phyloP scores from a whole-genome alignment of 139 green algal genomes.

The Pedinophyceae sp. region DNA sequence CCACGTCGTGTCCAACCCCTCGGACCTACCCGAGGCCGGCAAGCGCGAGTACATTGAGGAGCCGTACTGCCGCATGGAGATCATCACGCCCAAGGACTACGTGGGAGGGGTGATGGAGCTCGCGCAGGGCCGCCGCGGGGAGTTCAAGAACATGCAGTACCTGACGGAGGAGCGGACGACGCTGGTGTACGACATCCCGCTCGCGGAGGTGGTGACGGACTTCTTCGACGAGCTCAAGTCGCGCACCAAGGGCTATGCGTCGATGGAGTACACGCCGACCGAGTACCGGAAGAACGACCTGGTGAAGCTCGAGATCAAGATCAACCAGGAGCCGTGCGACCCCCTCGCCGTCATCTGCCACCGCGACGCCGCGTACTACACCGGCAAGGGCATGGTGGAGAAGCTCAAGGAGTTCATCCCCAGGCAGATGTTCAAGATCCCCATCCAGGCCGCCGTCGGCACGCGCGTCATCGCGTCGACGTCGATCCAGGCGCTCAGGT shows the following conservation, averaged over 20 bases:
- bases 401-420: slow-evolving; percentile 93
- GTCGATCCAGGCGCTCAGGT: slow-evolving; percentile 21
- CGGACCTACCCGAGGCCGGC: slow-evolving; percentile 54
- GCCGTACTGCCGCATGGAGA: slow-evolving; percentile 62
- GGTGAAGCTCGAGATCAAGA: slow-evolving; percentile 78
- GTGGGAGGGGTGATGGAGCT: slow-evolving; percentile 94
- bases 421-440: slow-evolving; percentile 76
- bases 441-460: slow-evolving; percentile 73
- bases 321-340: slow-evolving; percentile 73
- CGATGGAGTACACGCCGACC: slow-evolving; percentile 83
- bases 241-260: slow-evolving; percentile 78
- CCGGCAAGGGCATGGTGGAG: slow-evolving; percentile 40
- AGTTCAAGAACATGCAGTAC: slow-evolving; percentile 93
- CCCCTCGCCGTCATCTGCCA: slow-evolving; percentile 75
- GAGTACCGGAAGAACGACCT: slow-evolving; percentile 75
- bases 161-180: slow-evolving; percentile 69
- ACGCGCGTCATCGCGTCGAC: slow-evolving; percentile 61
- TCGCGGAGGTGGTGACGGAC: slow-evolving; percentile 93
- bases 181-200: slow-evolving; percentile 83
- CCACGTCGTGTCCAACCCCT: slow-evolving; percentile 50
- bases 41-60: slow-evolving; percentile 60
- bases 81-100: slow-evolving; percentile 74
- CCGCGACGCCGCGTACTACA: slow-evolving; percentile 44
- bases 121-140: slow-evolving; percentile 42
- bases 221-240: slow-evolving; percentile 96